Conservation (phyloP, 441 rosid genomes). For the Populus hybrid region DNA sequence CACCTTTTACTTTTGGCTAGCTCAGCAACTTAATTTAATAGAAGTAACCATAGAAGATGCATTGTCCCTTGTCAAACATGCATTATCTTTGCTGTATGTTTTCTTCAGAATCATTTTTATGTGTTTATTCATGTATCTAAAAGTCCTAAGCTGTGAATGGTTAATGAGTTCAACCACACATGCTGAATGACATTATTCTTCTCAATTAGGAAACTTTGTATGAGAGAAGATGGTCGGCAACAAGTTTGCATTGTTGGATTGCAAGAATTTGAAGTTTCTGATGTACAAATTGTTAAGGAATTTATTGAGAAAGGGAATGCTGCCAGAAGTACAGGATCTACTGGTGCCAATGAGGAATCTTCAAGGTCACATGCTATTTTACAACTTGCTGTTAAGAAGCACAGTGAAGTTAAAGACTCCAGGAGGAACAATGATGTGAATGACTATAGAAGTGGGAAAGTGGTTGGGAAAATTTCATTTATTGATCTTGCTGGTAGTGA, state of each 20-base stretch:
- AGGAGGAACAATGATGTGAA: conserved; percentile 76
- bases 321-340: conserved; percentile 95
- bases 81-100: background rate
- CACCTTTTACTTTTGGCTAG: background rate
- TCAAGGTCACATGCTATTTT: conserved; percentile 99
- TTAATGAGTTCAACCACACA: conserved; percentile 1
- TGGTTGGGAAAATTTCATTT: conserved; percentile 96
- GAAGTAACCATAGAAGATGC: background rate
- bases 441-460: conserved; percentile 72
- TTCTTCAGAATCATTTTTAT: background rate
- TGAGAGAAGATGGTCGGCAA: conserved; percentile 99
- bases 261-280: conserved; percentile 95
- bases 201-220: conserved; percentile 79
- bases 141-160: background rate
- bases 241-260: conserved; percentile 99
- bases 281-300: conserved; percentile 93
- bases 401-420: conserved; percentile 76
- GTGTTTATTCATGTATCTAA: conserved; percentile 4
- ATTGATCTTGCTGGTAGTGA: conserved; percentile 99
- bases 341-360: conserved; percentile 99
- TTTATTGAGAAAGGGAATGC: conserved; percentile 91
- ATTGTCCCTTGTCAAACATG: background rate
- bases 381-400: conserved; percentile 93
- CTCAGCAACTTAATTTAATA: background rate
- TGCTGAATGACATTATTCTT: conserved; percentile 27